Evolutionary conservation across 108 stramenopile species (phyloP), one percentile per base, ranked within the genome.

Genomic region (Bacterosira constricta): DNA sequence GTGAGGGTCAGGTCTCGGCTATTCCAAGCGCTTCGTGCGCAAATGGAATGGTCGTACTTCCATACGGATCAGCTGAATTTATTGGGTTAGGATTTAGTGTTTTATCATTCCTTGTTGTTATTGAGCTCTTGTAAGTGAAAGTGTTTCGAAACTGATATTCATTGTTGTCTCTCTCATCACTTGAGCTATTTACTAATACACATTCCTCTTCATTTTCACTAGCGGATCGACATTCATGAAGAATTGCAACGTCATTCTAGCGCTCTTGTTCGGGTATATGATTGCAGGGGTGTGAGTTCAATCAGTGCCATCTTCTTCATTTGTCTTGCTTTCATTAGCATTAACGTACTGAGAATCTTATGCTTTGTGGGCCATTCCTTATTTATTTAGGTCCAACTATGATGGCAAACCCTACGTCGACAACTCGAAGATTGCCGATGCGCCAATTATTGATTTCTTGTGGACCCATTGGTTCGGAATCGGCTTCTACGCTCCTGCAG

Each of bases 201-300:
- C n/a, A n/a, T n/a, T n/a, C n/a, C 2, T 45, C 17, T 44, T 11
- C 11, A 10, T 39, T 39, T 39, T 11, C 7, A 18, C 15, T 18
- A 49, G 47, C 53, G 90, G 90, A 34, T 70, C 71, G 17, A 74
- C 74, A 18, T 87, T 87, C 70, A 82, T 84, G 81, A 84, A 84
- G 77, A 87, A 84, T 27, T 87, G 86, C 77, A 84, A 84, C 58
- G 83, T 87, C 53, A 51, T 84, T 36, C 57, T 87, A 47, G 86
- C 86, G 7, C 49, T 87, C 10, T 49, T 84, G 42, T 84, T 87
- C 41, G 81, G 81, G 7, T 81, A 75, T 45, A 17, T 75, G 11
- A 41, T 80, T 38, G 79, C 79, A n/a, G 79, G 73, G 3, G 17
- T 80, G 11, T 50, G n/a, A n/a, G n/a, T n/a, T n/a, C n/a, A n/a